Percentiles rank a stretch among this genome's conserved stretches.
phyloP scores from a whole-genome alignment of 2,329 filamentous ascomycete genomes.

The Bipolaris sorokiniana region DNA sequence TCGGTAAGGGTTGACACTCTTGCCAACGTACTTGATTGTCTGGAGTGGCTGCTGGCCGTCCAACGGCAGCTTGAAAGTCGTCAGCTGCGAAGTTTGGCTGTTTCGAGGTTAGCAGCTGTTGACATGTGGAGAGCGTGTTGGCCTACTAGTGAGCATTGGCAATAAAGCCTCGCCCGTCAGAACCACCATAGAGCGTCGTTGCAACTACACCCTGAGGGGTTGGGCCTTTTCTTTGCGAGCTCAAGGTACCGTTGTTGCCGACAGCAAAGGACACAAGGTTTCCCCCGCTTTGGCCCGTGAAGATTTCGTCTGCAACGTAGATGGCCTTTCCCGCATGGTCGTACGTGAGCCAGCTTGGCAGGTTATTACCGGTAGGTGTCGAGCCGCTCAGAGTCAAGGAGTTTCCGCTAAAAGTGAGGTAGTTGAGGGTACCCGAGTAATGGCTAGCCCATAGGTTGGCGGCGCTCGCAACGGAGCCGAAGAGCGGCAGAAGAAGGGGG shows the following conservation, averaged over 20 bases:
- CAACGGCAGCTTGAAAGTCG: slow-evolving; percentile 47
- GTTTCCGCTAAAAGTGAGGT: slow-evolving; percentile 33
- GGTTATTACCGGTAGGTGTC: slow-evolving; percentile 27
- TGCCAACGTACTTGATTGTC: slow-evolving; percentile 39
- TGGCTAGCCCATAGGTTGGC: slow-evolving; percentile 41
- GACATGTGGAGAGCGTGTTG: neutral
- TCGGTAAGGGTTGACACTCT: slow-evolving; percentile 55
- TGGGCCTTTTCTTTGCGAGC: slow-evolving; percentile 27
- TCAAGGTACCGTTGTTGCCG: slow-evolving; percentile 35
- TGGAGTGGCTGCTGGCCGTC: slow-evolving; percentile 35
- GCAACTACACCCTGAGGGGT: slow-evolving; percentile 36
- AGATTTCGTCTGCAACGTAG: slow-evolving; percentile 40
- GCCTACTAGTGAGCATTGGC: slow-evolving; percentile 42
- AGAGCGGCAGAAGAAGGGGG: slow-evolving; percentile 32
- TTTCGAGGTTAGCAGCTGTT: slow-evolving; percentile 1
- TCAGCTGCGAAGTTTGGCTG: slow-evolving; percentile 40
- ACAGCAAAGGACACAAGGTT: slow-evolving; percentile 34
- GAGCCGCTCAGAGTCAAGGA: slow-evolving; percentile 30
- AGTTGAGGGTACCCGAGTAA: slow-evolving; percentile 41
- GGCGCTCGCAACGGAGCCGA: slow-evolving; percentile 33
- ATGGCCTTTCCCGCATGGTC: slow-evolving; percentile 33
- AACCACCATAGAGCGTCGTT: slow-evolving; percentile 37
- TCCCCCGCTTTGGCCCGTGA: slow-evolving; percentile 23
- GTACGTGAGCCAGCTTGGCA: slow-evolving; percentile 44
- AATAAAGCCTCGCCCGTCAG: slow-evolving; percentile 40